Base-by-base conservation (phyloP, 768 basidiomycete species). In the Kwoniella europaea region DNA sequence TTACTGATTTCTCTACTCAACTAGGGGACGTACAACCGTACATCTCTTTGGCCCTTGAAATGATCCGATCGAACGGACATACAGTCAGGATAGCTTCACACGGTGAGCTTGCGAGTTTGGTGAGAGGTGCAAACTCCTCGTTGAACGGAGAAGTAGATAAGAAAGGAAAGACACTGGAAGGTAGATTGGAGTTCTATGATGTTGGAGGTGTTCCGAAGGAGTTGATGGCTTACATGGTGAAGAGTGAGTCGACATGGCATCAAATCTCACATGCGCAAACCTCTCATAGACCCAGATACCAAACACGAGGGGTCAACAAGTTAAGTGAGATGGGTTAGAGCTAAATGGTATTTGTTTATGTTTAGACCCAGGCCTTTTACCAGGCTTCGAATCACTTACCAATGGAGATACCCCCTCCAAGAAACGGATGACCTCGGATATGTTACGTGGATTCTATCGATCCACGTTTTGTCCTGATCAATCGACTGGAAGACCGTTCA, bases 161-260 rank as follows among this genome's bases (percentile, higher is more conserved):
- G 41, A 29, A 57, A 16, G 86, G 86, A 0, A 81, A 69, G 27
- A 2, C 15, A 9, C 62, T 74, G 7, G 70, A 71, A 20, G 70
- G 71, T 0, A 53, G 53, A 24, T 46, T 89, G 6, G 88, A 89
- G 63, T 89, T 89, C 79, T 88, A 87, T 76, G 84, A 85, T 65
- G 87, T 88, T 42, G 88, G 89, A 15, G 89, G 88, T 1, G 85
- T 89, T 76, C 89, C 88, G 0, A 85, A 87, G 56, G 88, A 88
- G 67, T 82, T 90, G 20, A 89, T 90, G 88, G 87, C 87, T 62
- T 90, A 88, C 69, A 89, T 90, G 89, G 89, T 90, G 61, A 88
- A 87, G 79, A 90, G 89, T 89, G 66, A 74, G 86, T 71, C 20
- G 22, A 9, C 12, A 35, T 35, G 10, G 15, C 16, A 10, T 10